Evolutionary conservation across 805 yeast genomes (phyloP).

Genomic region (Yueomyces sp.): DNA sequence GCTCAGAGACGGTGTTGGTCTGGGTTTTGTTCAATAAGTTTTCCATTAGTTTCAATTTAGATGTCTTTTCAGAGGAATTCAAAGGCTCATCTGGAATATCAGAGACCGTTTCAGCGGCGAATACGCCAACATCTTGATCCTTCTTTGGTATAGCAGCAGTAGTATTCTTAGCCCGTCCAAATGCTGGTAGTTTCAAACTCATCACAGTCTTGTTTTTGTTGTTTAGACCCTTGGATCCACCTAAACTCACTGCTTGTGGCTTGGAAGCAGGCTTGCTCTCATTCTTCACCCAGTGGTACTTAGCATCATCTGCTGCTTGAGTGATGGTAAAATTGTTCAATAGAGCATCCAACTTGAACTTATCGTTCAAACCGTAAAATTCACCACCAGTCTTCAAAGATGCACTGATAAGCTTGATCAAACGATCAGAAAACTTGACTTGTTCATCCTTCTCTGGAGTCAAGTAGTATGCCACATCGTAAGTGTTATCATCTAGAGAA

Average conservation of each 20-base stretch:
- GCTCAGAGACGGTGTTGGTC: conserved; percentile 44
- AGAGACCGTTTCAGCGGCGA: conserved; percentile 14
- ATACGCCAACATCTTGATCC: conserved; percentile 6
- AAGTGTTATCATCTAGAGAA: conserved; percentile 25
- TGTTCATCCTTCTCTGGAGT: conserved; percentile 38
- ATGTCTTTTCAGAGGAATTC: conserved; percentile 23
- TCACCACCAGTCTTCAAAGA: conserved; percentile 33
- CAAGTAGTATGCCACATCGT: conserved; percentile 35
- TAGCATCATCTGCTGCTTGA: conserved; percentile 11
- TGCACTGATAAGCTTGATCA: conserved; percentile 28
- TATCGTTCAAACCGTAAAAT: conserved; percentile 37
- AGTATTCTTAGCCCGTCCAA: conserved; percentile 8
- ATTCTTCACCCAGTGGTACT: conserved; percentile 44
- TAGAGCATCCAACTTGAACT: conserved; percentile 40
- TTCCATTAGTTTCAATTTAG: conserved; percentile 10
- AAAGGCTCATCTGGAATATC: conserved; percentile 22
- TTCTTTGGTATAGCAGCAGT: conserved; percentile 16
- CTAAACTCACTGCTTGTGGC: neutral
- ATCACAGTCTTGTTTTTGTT: conserved; percentile 8
- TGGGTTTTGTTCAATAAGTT: conserved; percentile 23
- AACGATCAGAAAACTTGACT: conserved; percentile 33
- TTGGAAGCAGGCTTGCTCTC: conserved; percentile 22
- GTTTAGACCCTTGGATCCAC: conserved; percentile 21
- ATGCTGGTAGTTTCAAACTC: conserved; percentile 8
- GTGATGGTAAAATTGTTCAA: conserved; percentile 43